Evolutionary conservation across 495 filamentous ascomycete genomes (phyloP).

Genomic region (Lophium mytilinum): DNA sequence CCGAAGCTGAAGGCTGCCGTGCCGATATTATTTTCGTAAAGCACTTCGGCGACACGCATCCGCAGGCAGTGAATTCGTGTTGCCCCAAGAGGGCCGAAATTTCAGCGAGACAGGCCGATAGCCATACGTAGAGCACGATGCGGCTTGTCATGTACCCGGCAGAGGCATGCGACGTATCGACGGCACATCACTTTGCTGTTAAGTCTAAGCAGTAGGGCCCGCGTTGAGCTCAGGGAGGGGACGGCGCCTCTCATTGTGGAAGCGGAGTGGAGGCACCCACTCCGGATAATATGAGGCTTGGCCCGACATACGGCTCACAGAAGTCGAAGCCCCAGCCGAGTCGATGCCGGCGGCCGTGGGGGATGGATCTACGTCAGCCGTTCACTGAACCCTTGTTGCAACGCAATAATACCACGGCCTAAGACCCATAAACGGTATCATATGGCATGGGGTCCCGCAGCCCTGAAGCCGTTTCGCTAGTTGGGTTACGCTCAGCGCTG

Average conservation of each 20-base stretch:
- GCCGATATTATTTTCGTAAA: background rate
- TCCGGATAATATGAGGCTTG: conserved; percentile 26
- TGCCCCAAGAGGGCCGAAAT: background rate
- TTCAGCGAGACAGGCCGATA: conserved; percentile 6
- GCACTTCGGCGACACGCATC: background rate
- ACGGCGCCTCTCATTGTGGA: conserved; percentile 2
- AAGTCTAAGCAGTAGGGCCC: conserved; percentile 5
- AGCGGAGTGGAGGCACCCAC: conserved; percentile 7
- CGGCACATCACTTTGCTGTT: conserved; percentile 12
- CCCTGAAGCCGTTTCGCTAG: background rate
- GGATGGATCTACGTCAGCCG: conserved; percentile 24
- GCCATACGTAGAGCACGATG: background rate
- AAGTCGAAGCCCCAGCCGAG: conserved; percentile 5
- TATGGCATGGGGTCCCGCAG: conserved; percentile 2
- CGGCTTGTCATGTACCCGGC: background rate
- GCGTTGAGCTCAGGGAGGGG: background rate
- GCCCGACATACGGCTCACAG: conserved; percentile 1
- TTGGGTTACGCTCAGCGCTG: background rate
- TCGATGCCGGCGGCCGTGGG: conserved; percentile 2
- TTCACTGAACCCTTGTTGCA: conserved; percentile 9
- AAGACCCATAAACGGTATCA: conserved; percentile 15
- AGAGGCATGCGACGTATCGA: conserved; percentile 6
- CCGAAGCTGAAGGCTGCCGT: background rate
- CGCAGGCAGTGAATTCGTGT: background rate
- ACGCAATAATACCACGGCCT: conserved; percentile 10